Conservation (phyloP, 441 rosid genomes). For the Dalechampia spathulata region DNA sequence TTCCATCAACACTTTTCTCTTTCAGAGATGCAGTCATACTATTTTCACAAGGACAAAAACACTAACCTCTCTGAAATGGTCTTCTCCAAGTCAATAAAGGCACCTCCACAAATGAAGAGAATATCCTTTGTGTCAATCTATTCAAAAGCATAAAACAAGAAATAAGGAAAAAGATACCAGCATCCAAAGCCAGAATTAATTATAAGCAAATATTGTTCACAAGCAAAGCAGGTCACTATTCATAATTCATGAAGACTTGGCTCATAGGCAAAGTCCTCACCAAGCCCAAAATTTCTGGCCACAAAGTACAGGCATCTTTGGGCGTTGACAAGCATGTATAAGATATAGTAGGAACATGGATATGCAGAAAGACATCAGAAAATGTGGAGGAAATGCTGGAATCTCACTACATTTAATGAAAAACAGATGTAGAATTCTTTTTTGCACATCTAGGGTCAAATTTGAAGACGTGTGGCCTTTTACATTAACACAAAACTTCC, state of each 20-base stretch:
- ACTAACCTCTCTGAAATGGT: constrained; percentile 90
- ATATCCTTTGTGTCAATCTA: constrained; percentile 98
- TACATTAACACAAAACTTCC: too few species aligned
- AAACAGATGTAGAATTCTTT: too few species aligned
- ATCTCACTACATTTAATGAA: too few species aligned
- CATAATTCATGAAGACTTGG: constrained; percentile 6
- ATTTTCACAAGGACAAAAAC: not conserved
- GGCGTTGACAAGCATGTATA: too few species aligned
- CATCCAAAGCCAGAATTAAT: not conserved
- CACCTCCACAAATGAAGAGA: constrained; percentile 97
- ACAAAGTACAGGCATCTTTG: too few species aligned
- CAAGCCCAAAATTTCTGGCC: constrained; percentile 6
- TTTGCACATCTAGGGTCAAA: too few species aligned
- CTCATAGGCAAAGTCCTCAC: not conserved
- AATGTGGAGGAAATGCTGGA: too few species aligned
- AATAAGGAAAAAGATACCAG: not conserved
- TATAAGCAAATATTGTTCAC: not conserved
- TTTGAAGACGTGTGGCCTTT: too few species aligned
- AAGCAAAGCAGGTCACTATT: constrained; percentile 4
- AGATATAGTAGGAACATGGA: too few species aligned
- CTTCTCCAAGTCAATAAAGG: constrained; percentile 91
- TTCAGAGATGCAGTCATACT: not conserved
- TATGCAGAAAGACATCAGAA: too few species aligned
- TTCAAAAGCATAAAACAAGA: constrained; percentile 6
- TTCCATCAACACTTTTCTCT: not conserved